These are phyloP conservation scores for Boletus sp. DNA, from an alignment of 768 basidiomycete species.

Conservation along the genomic window DNA sequence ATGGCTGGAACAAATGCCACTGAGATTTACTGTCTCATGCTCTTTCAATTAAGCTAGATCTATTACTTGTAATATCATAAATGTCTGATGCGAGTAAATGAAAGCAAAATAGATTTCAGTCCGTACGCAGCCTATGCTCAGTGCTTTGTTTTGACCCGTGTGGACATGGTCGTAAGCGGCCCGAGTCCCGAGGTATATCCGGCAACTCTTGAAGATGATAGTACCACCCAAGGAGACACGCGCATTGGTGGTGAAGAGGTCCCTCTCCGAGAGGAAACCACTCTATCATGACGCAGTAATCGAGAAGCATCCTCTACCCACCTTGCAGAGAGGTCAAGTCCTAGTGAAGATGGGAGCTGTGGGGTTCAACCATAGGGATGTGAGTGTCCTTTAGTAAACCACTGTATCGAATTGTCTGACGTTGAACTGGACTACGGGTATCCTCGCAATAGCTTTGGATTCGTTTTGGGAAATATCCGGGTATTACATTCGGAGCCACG, in stretches of 20 bases:
- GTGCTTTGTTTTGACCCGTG: no score
- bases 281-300: conserved; percentile 58
- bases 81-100: no score
- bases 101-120: no score
- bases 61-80: no score
- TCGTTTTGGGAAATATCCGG: conserved; percentile 64
- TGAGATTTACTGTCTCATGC: no score
- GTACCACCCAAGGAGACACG: conserved; percentile 44
- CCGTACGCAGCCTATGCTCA: no score
- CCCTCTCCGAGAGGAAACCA: conserved; percentile 38
- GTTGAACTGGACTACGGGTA: not conserved
- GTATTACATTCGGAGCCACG: conserved; percentile 54
- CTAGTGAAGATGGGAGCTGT: conserved; percentile 68
- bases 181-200: no score
- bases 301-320: conserved; percentile 47
- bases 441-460: conserved; percentile 61
- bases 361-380: conserved; percentile 78
- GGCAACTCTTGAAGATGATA: not conserved
- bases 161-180: no score
- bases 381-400: conserved; percentile 24
- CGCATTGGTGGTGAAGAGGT: conserved; percentile 48
- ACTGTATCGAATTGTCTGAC: not conserved
- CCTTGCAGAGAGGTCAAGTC: conserved; percentile 54
- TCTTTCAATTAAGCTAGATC: no score
- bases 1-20: no score